These are phyloP conservation scores for Botryosphaeria dothidea DNA, from an alignment of 2,329 filamentous ascomycete species.

Conservation along the genomic window DNA sequence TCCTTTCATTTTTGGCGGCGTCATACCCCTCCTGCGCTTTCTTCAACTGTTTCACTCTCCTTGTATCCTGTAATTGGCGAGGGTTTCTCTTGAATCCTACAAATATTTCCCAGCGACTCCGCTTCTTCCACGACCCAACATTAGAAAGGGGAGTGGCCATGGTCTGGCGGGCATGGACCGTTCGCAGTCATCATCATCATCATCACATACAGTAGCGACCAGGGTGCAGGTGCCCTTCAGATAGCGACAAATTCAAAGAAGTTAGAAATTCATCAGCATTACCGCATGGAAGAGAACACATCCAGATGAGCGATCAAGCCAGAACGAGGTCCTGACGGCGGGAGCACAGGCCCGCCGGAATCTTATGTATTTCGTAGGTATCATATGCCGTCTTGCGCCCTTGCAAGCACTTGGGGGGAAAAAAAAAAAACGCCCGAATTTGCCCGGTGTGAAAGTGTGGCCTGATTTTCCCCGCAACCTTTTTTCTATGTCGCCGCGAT, in stretches of 20 bases:
- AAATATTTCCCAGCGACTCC: too few relatives aligned
- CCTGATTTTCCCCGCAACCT: too few relatives aligned
- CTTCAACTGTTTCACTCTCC: neutral
- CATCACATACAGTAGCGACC: neutral
- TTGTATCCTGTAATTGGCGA: neutral
- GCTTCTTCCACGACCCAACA: neutral
- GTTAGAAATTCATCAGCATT: neutral
- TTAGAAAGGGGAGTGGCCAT: neutral
- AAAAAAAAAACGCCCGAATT: neutral
- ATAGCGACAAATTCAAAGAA: neutral
- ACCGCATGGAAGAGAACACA: neutral
- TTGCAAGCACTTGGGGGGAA: neutral
- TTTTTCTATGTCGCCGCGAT: slow-evolving; percentile 21
- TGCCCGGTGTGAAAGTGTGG: too few relatives aligned
- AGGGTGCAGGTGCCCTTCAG: neutral
- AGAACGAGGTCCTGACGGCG: neutral
- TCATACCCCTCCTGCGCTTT: slow-evolving; percentile 10
- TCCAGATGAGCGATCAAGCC: neutral
- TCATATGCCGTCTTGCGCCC: neutral
- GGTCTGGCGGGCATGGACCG: neutral
- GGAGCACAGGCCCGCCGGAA: neutral
- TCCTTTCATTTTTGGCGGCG: slow-evolving; percentile 1
- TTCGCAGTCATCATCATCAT: neutral
- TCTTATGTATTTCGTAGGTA: slow-evolving; percentile 11
- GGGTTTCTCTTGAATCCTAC: neutral